Evolutionary conservation across 164 flowering plant species (phyloP), one percentile per base, ranked within the genome.

Genomic region (Macadamia integrifolia): DNA sequence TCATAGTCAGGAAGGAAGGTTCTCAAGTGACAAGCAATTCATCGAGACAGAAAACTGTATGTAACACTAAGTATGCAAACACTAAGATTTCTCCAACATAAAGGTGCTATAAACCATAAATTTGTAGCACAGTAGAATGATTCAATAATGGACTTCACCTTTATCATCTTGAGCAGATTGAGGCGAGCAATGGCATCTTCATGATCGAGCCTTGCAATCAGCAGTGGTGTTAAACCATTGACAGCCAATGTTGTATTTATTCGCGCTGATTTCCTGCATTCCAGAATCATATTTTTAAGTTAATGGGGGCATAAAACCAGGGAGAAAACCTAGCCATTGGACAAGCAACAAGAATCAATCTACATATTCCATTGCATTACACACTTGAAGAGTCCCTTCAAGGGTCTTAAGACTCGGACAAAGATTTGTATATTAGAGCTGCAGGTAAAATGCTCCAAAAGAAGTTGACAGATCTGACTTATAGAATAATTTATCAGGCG

Each of bases 171-270:
- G 50, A 94, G 90, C 61, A 94, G 84, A 81, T 85, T 94, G 69
- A 94, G 91, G 35, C 99, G 98, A 74, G 96, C 97, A 40, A 94
- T 94, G 59, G 99, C 99, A 83, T 94, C 97, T 77, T 86, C 96
- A 73, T 94, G 98, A 66, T 92, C 92, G 63, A 94, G 88, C 75
- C 93, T 88, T 58, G 88, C 85, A 69, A 94, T 84, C 50, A 94
- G 97, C 81, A 94, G 77, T 2, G 97, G 94, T 43, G 98, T 94
- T 80, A 94, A 80, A 14, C 99, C 99, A 85, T 88, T 92, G 44
- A 94, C 96, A 74, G 98, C 99, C 62, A 94, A 79, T 15, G 96
- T 89, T 44, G 89, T 90, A 74, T 94, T 94, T 69, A 94, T 90
- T 61, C 92, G 87, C n/a, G 89, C 72, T 29, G 98, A 93, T 88